Base-by-base conservation (phyloP, 768 basidiomycete species). In the Hygrophoropsis aurantiaca region DNA sequence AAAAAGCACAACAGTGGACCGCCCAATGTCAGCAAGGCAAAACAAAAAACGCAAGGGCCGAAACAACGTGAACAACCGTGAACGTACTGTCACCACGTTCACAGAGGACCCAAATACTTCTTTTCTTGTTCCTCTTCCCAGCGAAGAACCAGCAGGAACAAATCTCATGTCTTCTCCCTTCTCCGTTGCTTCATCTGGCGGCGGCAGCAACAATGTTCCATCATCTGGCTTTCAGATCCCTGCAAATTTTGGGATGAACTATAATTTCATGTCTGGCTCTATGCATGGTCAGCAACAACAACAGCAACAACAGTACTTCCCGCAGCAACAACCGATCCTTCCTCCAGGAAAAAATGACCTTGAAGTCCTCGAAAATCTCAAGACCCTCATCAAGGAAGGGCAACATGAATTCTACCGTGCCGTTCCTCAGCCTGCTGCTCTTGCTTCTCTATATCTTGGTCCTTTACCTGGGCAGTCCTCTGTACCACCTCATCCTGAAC, bases 351-450 rank as follows among this genome's bases (percentile, higher is more conserved):
- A 79, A 56, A 75, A 72, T 59, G 88, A 89, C 67, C 76, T 90
- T 51, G 84, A 88, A 61, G 75, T 83, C 25, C 75, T 90, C 49
- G 81, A 89, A 66, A 81, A 81, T 46, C 80, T 90, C 63, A 90
- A 90, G 64, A 70, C 79, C 19, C 69, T 78, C 46, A 90, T 90
- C 65, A 84, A 82, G 58, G 74, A 72, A 25, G 80, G 79, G 41
- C 87, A 90, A 58, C 87, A 90, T 64, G 80, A 85, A 46, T 72
- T 81, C 55, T 90, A 80, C 62, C 77, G 79, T 19, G 78, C 87
- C 23, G 60, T 78, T 38, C 85, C 88, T 20, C 76, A 81, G 49
- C 88, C 87, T 23, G 73, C 72, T 13, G 77, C 74, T 40, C 79
- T 90, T 32, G 83, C 81, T 27, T 74, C 70, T 40, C 66, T 86